Conservation (phyloP, 1,284 basidiomycete species). For the Caloboletus inedulis region DNA sequence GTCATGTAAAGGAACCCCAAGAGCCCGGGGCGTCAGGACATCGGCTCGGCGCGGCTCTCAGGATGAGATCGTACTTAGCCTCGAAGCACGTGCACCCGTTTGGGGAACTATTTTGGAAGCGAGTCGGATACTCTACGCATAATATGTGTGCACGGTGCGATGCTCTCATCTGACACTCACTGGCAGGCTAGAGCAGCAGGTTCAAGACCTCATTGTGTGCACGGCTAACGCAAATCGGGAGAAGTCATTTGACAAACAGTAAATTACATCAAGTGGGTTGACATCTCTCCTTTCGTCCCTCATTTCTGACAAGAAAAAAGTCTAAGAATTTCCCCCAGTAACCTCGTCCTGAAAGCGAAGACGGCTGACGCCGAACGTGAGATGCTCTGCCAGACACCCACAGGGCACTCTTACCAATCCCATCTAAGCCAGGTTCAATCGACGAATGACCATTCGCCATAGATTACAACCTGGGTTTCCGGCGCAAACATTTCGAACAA, state of each 20-base stretch:
- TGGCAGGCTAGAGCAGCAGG: not conserved
- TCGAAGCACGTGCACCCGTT: not conserved
- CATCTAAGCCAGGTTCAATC: constrained; percentile 14
- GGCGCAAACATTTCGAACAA: constrained; percentile 65
- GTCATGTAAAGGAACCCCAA: not conserved
- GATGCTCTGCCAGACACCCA: not conserved
- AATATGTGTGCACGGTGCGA: too few relatives aligned
- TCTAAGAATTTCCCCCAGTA: not conserved
- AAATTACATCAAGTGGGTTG: not conserved
- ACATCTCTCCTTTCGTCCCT: not conserved
- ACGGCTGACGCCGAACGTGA: not conserved
- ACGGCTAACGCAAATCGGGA: not conserved
- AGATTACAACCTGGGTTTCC: constrained; percentile 49
- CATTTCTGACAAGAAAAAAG: not conserved
- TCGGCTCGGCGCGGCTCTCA: not conserved
- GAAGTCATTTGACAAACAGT: not conserved
- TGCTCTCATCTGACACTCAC: not conserved
- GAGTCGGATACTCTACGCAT: not conserved
- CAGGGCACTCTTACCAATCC: not conserved
- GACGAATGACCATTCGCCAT: constrained; percentile 54
- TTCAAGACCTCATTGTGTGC: not conserved
- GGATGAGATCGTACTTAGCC: not conserved
- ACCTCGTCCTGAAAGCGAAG: not conserved
- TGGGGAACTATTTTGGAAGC: not conserved
- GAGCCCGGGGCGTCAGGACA: not conserved